Evolutionary conservation across 2,329 filamentous ascomycete genomes (phyloP).

Genomic region (Xylaria hypoxylon): DNA sequence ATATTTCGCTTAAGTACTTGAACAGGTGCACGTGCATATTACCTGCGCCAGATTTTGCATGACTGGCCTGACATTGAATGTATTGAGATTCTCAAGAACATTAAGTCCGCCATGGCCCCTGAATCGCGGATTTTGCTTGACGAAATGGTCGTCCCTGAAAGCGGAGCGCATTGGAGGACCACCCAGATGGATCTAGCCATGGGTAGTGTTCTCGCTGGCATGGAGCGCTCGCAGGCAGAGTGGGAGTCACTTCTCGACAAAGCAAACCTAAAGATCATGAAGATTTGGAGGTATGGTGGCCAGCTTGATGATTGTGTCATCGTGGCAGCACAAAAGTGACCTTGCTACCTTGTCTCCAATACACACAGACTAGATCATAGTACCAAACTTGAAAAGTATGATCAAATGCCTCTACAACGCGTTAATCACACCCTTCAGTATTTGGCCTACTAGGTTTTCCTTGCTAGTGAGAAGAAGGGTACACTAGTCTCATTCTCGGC

Average conservation of each 20-base stretch:
- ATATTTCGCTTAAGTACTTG: neutral
- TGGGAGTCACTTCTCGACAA: slow-evolving; percentile 34
- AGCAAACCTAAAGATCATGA: slow-evolving; percentile 28
- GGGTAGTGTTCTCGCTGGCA: slow-evolving; percentile 29
- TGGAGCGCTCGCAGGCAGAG: slow-evolving; percentile 34
- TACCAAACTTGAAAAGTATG: too few relatives aligned
- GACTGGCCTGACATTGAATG: slow-evolving; percentile 37
- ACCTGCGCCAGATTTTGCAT: slow-evolving; percentile 41
- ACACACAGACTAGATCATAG: neutral
- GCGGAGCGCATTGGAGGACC: slow-evolving; percentile 34
- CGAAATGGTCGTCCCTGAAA: slow-evolving; percentile 41
- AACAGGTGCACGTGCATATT: slow-evolving; percentile 41
- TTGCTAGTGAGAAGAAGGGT: too few relatives aligned
- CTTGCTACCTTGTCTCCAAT: neutral
- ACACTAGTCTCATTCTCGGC: too few relatives aligned
- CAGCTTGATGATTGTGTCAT: slow-evolving; percentile 35
- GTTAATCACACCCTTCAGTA: too few relatives aligned
- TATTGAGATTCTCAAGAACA: slow-evolving; percentile 35
- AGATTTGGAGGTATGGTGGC: slow-evolving; percentile 33
- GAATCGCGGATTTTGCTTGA: slow-evolving; percentile 40
- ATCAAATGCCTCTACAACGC: too few relatives aligned
- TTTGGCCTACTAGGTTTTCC: too few relatives aligned
- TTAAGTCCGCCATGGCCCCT: slow-evolving; percentile 36
- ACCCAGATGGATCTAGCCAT: slow-evolving; percentile 38
- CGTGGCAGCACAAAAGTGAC: slow-evolving; percentile 22